phyloP scores from a whole-genome alignment of 805 yeast species.

The Candida sanyiensis region DNA sequence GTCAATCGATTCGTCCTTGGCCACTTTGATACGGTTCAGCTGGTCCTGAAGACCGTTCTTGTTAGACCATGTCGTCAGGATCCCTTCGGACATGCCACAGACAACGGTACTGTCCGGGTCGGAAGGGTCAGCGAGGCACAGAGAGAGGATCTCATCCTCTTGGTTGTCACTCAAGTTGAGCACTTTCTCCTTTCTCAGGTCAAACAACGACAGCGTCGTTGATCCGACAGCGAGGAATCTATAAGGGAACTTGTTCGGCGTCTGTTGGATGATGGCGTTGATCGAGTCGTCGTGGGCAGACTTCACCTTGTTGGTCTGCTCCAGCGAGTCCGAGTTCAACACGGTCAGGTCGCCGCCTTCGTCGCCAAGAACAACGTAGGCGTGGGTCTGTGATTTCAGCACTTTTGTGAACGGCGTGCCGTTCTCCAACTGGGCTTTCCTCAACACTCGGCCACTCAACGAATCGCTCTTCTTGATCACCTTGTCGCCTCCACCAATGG shows the following conservation, averaged over 20 bases:
- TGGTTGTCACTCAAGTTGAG: constrained; percentile 75
- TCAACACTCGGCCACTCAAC: constrained; percentile 68
- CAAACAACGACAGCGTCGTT: constrained; percentile 73
- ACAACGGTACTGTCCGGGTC: constrained; percentile 52
- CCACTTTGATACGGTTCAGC: constrained; percentile 64
- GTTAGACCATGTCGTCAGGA: constrained; percentile 78
- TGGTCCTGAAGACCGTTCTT: constrained; percentile 72
- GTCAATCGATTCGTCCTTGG: constrained; percentile 69
- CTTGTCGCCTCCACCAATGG: constrained; percentile 70
- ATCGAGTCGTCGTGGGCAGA: constrained; percentile 73
- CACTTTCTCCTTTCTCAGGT: constrained; percentile 50
- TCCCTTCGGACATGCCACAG: constrained; percentile 90
- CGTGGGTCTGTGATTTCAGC: constrained; percentile 30
- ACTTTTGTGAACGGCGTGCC: constrained; percentile 28
- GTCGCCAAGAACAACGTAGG: constrained; percentile 48
- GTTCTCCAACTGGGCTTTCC: constrained; percentile 36
- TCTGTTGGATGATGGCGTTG: constrained; percentile 63
- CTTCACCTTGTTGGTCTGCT: constrained; percentile 42
- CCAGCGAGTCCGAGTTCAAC: constrained; percentile 48
- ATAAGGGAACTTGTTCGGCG: constrained; percentile 62
- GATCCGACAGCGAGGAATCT: constrained; percentile 79
- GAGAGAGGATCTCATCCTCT: constrained; percentile 84
- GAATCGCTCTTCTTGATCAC: constrained; percentile 69
- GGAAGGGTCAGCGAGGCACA: constrained; percentile 59
- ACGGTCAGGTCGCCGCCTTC: constrained; percentile 68